Evolutionary conservation across 768 basidiomycete genomes (phyloP).

Genomic region (Russula sp.): DNA sequence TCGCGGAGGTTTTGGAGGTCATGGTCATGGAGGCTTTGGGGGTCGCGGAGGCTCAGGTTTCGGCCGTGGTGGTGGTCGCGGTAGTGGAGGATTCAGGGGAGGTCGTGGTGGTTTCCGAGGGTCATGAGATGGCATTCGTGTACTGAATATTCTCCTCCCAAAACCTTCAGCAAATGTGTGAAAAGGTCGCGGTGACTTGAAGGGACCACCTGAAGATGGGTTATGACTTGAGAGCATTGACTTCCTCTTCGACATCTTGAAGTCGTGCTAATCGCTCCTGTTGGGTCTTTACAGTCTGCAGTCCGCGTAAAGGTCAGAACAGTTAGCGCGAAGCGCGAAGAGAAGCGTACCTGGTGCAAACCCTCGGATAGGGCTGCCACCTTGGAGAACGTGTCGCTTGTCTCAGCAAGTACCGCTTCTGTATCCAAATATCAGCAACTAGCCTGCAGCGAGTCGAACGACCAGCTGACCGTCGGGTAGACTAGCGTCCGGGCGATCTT

Average conservation of each 20-base stretch:
- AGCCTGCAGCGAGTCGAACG: neutral
- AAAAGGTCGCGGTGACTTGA: neutral
- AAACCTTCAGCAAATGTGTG: neutral
- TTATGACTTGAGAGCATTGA: conserved; percentile 14
- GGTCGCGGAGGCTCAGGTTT: conserved; percentile 34
- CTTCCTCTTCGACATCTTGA: conserved; percentile 24
- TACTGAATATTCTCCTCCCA: neutral
- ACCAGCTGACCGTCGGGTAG: conserved; percentile 24
- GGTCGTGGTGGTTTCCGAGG: conserved; percentile 44
- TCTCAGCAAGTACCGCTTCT: conserved; percentile 24
- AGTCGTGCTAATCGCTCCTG: conserved; percentile 44
- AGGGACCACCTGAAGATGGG: neutral
- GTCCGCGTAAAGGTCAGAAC: neutral
- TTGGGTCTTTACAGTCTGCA: conserved; percentile 43
- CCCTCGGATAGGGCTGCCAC: conserved; percentile 39
- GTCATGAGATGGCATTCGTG: conserved; percentile 29
- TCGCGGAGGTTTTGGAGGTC: conserved; percentile 39
- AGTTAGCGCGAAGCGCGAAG: neutral
- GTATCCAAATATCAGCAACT: neutral
- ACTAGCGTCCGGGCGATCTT: conserved; percentile 11
- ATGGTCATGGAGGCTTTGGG: conserved; percentile 37
- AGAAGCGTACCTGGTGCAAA: conserved; percentile 42
- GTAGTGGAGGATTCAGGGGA: conserved; percentile 34
- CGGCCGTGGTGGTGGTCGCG: conserved; percentile 31
- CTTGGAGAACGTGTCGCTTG: conserved; percentile 28